These are phyloP conservation scores for Lathyrus oleraceus DNA, from an alignment of 306 rosid genomes.

Conservation along the genomic window DNA sequence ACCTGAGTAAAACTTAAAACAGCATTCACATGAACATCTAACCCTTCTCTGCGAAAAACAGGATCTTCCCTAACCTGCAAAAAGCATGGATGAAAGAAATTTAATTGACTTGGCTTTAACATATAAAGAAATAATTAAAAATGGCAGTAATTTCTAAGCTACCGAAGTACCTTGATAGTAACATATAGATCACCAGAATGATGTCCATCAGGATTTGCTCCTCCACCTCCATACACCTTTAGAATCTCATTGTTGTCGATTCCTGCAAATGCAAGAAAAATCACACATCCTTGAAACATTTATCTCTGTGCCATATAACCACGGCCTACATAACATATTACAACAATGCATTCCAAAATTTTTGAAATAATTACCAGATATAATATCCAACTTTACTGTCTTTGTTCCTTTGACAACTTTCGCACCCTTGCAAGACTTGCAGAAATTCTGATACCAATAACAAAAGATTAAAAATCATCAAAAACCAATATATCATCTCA, in stretches of 20 bases:
- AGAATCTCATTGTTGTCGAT: conserved; percentile 74
- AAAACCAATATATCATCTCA: conserved; percentile 5
- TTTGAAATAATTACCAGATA: conserved; percentile 56
- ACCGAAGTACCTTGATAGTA: conserved; percentile 61
- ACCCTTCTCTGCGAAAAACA: conserved; percentile 87
- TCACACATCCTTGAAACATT: conserved; percentile 7
- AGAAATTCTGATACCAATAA: conserved; percentile 47
- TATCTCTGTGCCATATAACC: conserved; percentile 1
- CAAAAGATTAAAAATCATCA: conserved; percentile 10
- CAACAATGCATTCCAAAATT: not conserved
- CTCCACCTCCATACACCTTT: conserved; percentile 71
- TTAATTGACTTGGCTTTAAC: not conserved
- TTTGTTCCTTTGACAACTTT: conserved; percentile 69
- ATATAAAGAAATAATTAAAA: conserved; percentile 8
- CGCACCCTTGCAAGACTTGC: conserved; percentile 77
- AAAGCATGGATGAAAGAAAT: not conserved
- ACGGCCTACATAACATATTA: not conserved
- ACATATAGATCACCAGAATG: conserved; percentile 85
- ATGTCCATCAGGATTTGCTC: conserved; percentile 88
- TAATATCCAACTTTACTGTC: conserved; percentile 64
- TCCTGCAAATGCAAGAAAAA: conserved; percentile 54
- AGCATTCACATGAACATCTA: conserved; percentile 86
- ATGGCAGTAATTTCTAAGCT: not conserved
- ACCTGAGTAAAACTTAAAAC: conserved; percentile 88
- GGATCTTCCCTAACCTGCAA: conserved; percentile 89